Conservation (phyloP, 2,329 filamentous ascomycete genomes). For the Pyricularia grisea region DNA sequence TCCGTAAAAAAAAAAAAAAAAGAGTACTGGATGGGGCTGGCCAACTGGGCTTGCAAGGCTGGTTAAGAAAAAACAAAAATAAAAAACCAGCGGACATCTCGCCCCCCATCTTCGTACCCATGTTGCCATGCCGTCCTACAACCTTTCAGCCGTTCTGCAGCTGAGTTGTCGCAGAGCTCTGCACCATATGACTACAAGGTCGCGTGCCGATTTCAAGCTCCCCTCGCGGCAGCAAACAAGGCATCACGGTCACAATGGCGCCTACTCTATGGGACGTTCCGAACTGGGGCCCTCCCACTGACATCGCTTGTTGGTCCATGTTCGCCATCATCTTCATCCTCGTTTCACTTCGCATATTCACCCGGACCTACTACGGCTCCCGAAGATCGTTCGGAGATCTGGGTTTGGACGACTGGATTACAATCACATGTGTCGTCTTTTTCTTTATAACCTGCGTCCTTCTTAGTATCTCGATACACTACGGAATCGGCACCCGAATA, state of each 20-base stretch:
- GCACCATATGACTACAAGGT: neutral
- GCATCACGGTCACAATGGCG: neutral
- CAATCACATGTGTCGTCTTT: conserved; percentile 17
- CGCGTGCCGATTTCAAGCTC: neutral
- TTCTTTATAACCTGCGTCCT: conserved; percentile 19
- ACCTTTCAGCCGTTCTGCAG: neutral
- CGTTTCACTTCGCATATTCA: conserved; percentile 17
- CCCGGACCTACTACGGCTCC: conserved; percentile 12
- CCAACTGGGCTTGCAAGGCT: neutral
- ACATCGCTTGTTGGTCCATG: conserved; percentile 1
- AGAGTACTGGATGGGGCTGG: neutral
- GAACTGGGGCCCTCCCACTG: neutral
- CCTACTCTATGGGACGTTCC: neutral
- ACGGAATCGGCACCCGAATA: conserved; percentile 19
- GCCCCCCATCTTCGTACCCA: neutral
- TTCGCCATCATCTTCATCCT: conserved; percentile 8
- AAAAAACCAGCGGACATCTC: neutral
- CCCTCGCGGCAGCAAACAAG: neutral
- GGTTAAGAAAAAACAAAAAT: too few relatives aligned
- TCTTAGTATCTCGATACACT: conserved; percentile 15
- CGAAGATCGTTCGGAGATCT: conserved; percentile 12
- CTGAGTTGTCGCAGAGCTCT: neutral
- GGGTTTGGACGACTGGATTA: conserved; percentile 21
- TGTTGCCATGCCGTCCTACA: neutral
- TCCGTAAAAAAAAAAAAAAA: too few relatives aligned